Percentiles rank a stretch among this genome's conserved stretches.
phyloP scores from a whole-genome alignment of 2,329 filamentous ascomycete species.

The Aschersonia sp. region DNA sequence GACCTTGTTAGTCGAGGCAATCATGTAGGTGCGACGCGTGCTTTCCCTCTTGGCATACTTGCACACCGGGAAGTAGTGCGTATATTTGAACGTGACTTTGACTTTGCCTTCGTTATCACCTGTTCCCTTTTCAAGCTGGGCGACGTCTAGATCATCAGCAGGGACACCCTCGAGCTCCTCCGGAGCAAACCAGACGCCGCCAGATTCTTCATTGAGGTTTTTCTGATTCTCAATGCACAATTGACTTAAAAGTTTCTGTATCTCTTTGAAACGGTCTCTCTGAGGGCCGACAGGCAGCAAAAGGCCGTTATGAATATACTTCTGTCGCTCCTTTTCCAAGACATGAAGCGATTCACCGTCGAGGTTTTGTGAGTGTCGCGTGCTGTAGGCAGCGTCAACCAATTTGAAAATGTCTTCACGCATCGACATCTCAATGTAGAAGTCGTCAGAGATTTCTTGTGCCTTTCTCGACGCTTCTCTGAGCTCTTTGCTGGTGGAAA shows the following conservation, averaged over 20 bases:
- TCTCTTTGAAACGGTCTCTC: constrained; percentile 71
- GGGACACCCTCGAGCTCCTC: constrained; percentile 66
- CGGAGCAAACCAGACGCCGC: constrained; percentile 64
- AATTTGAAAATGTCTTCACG: constrained; percentile 65
- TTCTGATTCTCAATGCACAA: constrained; percentile 65
- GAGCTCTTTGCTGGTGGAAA: constrained; percentile 53
- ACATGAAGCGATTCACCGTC: constrained; percentile 58
- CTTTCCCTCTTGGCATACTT: constrained; percentile 64
- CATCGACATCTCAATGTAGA: constrained; percentile 66
- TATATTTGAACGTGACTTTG: constrained; percentile 71
- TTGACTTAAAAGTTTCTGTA: constrained; percentile 66
- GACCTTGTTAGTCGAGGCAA: constrained; percentile 23
- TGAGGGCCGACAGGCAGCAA: constrained; percentile 54
- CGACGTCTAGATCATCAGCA: constrained; percentile 49
- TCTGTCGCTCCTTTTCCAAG: constrained; percentile 64
- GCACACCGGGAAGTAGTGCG: constrained; percentile 62
- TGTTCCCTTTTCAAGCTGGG: constrained; percentile 55
- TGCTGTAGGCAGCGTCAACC: constrained; percentile 42
- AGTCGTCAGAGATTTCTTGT: constrained; percentile 63
- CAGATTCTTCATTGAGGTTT: constrained; percentile 70
- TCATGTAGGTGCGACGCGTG: constrained; percentile 38
- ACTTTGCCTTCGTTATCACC: constrained; percentile 60
- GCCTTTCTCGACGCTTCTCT: constrained; percentile 66
- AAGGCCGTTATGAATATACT: constrained; percentile 63
- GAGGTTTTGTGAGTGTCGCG: constrained; percentile 36